Base-by-base conservation (phyloP, 2,329 filamentous ascomycete species). In the Pseudogymnoascus sp. region DNA sequence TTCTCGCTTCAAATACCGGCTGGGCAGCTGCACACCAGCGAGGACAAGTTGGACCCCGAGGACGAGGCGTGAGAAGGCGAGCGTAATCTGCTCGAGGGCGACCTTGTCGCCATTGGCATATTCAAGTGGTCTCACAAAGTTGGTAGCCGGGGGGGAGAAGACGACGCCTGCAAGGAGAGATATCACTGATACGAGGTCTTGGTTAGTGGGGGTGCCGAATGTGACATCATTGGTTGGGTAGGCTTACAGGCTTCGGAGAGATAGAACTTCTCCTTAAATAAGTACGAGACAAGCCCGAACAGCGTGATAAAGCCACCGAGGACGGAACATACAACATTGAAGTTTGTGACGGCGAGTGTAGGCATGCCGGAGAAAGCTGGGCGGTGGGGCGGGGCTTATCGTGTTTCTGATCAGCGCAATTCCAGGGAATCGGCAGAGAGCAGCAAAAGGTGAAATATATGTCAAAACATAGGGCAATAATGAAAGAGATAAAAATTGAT, bases 31-130 rank as follows among this genome's bases (percentile, higher is more conserved):
- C 0, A 96, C 85, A 3, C 92, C 92, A 0, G 91, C 90, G 8
- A 96, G 79, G 8, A 96, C 89, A 14, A 96, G 82, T 74, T 96
- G 92, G 0, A 96, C 89, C 2, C 91, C 91, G 0, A 96, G 82
- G 0, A 96, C 92, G 0, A 96, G 81, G 2, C 91, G 85, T 0
- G 88, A 87, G 74, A 96, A 95, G 73, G 89, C 88, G 66, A 94
- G 78, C 0, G 89, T 95, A 65, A 92, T 86, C 12, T 79, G 77
- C 62, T 89, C 81, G 35, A 96, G 76, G 57, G 84, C 84, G 30
- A 74, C 73, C n/a, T 74, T 67, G 16, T 77, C 78, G 50, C 75
- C 77, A 65, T 80, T 72, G 7, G 89, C 88, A 76, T 93, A 96
- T 4, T 91, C 84, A 3, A 86, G 74, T 0, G 87, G 91, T 37